phyloP scores from a whole-genome alignment of 2,329 filamentous ascomycete species.

The Falciphora oryzae region DNA sequence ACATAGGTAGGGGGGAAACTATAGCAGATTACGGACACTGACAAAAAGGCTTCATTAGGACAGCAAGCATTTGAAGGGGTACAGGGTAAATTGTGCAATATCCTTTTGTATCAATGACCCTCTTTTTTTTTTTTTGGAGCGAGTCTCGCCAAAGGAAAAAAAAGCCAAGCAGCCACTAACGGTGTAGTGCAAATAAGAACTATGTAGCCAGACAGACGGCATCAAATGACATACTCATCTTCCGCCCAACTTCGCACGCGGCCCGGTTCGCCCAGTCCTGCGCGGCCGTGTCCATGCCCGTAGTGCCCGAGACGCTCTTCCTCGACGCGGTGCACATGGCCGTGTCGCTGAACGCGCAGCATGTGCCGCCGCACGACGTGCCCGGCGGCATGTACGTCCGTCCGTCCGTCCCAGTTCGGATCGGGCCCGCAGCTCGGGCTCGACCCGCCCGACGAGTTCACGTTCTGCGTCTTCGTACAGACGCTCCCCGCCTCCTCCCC shows the following conservation, averaged over 20 bases:
- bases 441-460: slow-evolving; percentile 59
- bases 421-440: slow-evolving; percentile 57
- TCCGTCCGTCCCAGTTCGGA: slow-evolving; percentile 58
- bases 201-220: too few species aligned
- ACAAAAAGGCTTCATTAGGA: too few species aligned
- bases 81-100: too few species aligned
- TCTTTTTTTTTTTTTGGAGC: too few species aligned
- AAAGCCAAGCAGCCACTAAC: too few species aligned
- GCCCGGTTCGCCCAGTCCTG: slow-evolving; percentile 57
- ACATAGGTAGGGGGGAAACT: too few species aligned
- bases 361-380: slow-evolving; percentile 57
- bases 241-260: slow-evolving; percentile 58
- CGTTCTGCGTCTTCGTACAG: slow-evolving; percentile 56
- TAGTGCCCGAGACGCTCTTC: slow-evolving; percentile 54
- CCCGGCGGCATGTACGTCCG: slow-evolving; percentile 63
- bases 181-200: too few species aligned
- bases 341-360: slow-evolving; percentile 60
- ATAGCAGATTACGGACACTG: too few species aligned
- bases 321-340: slow-evolving; percentile 53
- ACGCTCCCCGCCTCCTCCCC: slow-evolving; percentile 58
- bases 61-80: too few species aligned
- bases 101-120: too few species aligned
- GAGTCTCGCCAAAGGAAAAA: too few species aligned
- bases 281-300: slow-evolving; percentile 56
- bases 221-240: slow-evolving; percentile 30